A percentile compares a stretch with the other conserved stretches of the same genome.
phyloP scores from a whole-genome alignment of 495 filamentous ascomycete genomes.

The Acidomyces sp. region DNA sequence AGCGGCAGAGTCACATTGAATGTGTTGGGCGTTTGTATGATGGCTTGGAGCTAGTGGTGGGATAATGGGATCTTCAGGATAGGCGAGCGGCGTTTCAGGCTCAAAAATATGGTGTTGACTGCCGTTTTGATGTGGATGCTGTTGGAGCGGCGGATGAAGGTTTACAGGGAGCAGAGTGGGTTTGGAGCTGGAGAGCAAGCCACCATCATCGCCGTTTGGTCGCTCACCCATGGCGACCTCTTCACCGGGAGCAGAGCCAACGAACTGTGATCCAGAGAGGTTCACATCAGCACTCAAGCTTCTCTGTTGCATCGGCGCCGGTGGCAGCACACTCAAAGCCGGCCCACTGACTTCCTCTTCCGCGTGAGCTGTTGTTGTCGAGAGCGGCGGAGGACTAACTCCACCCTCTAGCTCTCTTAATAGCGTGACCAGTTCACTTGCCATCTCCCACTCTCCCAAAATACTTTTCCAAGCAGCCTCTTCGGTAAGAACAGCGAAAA shows the following conservation, averaged over 20 bases:
- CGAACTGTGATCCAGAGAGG: background rate
- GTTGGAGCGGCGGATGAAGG: constrained; percentile 2
- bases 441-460: constrained; percentile 76
- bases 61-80: constrained; percentile 36
- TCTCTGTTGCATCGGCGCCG: constrained; percentile 8
- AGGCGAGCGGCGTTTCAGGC: constrained; percentile 25
- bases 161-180: constrained; percentile 1
- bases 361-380: no score
- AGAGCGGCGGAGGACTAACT: no score
- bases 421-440: constrained; percentile 69
- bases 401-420: constrained; percentile 63
- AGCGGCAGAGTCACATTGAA: no score
- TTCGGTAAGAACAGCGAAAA: constrained; percentile 83
- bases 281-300: constrained; percentile 15
- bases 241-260: background rate
- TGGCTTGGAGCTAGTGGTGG: constrained; percentile 43
- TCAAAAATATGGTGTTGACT: constrained; percentile 10
- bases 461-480: constrained; percentile 39
- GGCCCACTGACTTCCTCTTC: background rate
- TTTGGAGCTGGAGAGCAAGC: background rate
- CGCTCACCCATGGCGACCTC: no score
- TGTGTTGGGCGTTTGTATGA: no score
- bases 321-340: background rate
- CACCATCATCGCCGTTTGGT: constrained; percentile 24
- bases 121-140: background rate